Conservation (phyloP, 2,329 filamentous ascomycete species). For the Colletotrichum liaoningense region DNA sequence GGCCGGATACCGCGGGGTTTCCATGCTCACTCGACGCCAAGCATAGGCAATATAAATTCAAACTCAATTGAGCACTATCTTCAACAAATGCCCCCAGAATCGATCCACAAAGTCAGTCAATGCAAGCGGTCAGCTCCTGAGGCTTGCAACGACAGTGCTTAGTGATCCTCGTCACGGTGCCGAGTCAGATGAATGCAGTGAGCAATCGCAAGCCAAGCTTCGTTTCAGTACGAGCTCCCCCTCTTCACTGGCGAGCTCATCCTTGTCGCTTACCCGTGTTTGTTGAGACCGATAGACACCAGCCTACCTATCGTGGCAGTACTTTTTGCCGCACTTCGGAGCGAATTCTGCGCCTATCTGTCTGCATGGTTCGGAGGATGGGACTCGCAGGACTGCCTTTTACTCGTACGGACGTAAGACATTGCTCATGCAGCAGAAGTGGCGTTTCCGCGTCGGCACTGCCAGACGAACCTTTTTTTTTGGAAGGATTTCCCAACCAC, state of each 20-base stretch:
- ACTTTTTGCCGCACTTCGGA: not conserved
- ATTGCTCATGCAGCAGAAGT: not conserved
- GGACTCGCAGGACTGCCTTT: not conserved
- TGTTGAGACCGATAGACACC: not conserved
- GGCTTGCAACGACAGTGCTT: not conserved
- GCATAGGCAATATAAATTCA: not conserved
- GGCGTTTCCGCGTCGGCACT: constrained; percentile 1
- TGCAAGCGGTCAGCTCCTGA: not conserved
- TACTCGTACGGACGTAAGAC: not conserved
- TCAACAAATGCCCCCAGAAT: not conserved
- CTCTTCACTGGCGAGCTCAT: not conserved
- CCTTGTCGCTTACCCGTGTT: not conserved
- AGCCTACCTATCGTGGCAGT: not conserved
- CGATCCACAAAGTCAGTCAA: not conserved
- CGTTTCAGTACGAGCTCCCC: not conserved
- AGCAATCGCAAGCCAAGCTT: not conserved
- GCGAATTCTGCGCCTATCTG: not conserved
- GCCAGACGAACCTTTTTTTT: not conserved
- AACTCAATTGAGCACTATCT: not conserved
- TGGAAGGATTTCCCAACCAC: constrained; percentile 3
- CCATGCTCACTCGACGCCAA: not conserved
- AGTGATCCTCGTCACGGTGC: not conserved
- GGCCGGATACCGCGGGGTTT: not conserved
- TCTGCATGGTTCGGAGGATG: constrained; percentile 19
- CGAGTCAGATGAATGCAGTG: not conserved